These are phyloP conservation scores for Sedum album DNA, from an alignment of 164 flowering plant genomes.

Conservation along the genomic window DNA sequence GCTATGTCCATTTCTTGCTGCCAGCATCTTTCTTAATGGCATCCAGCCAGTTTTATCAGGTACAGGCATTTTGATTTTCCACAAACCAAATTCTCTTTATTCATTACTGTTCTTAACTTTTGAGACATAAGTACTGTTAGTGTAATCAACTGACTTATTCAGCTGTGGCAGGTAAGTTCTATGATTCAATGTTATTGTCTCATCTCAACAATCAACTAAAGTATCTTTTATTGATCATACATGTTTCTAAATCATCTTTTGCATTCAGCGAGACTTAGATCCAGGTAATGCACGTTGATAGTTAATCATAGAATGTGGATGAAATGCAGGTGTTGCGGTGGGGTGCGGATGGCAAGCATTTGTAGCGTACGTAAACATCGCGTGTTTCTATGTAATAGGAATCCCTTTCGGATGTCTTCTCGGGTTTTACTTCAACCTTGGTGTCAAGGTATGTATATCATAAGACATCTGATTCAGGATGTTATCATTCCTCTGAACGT, in stretches of 20 bases:
- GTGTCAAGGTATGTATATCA: constrained; percentile 41
- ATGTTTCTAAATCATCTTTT: not conserved
- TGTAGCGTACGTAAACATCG: constrained; percentile 44
- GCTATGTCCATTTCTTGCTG: constrained; percentile 33
- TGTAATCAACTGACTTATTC: not conserved
- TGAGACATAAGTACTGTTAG: not conserved
- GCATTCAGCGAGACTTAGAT: no score
- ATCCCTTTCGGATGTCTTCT: constrained; percentile 50
- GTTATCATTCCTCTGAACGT: not conserved
- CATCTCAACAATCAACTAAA: not conserved
- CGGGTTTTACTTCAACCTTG: constrained; percentile 42
- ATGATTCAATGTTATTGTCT: not conserved
- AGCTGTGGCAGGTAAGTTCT: not conserved
- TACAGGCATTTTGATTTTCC: constrained; percentile 2
- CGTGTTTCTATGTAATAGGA: constrained; percentile 58
- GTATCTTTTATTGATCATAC: not conserved
- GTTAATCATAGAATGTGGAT: not conserved
- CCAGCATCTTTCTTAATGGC: constrained; percentile 43
- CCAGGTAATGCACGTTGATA: no score
- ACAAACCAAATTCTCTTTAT: not conserved
- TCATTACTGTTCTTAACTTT: not conserved
- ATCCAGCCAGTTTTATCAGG: constrained; percentile 66
- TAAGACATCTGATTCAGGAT: not conserved
- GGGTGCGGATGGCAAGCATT: constrained; percentile 44
- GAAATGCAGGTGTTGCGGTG: constrained; percentile 39